Percentiles rank a stretch among this genome's conserved stretches.
These are phyloP conservation scores for Trypanosoma platydactyli DNA, from an alignment of 208 protist species.

Conservation along the genomic window DNA sequence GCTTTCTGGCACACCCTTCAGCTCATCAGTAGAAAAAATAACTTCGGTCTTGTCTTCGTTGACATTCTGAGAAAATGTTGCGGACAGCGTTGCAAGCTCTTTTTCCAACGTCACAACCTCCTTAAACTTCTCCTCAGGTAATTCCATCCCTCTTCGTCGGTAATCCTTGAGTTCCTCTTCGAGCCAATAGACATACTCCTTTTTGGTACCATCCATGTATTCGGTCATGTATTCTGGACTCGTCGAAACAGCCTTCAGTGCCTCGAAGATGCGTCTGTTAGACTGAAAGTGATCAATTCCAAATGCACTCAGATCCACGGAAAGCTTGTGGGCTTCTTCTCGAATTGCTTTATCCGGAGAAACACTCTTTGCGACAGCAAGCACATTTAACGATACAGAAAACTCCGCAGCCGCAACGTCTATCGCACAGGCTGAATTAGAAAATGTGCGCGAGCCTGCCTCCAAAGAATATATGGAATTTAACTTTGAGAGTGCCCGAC, in stretches of 20 bases:
- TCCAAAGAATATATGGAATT: constrained; percentile 40
- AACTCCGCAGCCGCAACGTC: constrained; percentile 64
- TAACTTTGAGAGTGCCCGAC: constrained; percentile 45
- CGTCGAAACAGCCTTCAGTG: constrained; percentile 45
- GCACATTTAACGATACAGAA: constrained; percentile 53
- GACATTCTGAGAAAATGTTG: constrained; percentile 79
- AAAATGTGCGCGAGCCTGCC: constrained; percentile 40
- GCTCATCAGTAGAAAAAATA: constrained; percentile 44
- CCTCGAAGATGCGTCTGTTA: constrained; percentile 64
- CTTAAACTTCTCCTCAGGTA: constrained; percentile 60
- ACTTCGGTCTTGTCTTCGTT: constrained; percentile 73
- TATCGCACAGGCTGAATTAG: constrained; percentile 51
- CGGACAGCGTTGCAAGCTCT: constrained; percentile 57
- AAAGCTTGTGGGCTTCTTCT: constrained; percentile 56
- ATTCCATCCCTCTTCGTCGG: constrained; percentile 66
- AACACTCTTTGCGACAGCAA: constrained; percentile 61
- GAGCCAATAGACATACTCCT: constrained; percentile 75
- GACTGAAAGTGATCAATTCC: constrained; percentile 68
- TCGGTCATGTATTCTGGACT: constrained; percentile 35
- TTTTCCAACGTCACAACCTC: constrained; percentile 68
- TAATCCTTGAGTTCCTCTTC: constrained; percentile 64
- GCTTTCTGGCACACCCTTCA: constrained; percentile 65
- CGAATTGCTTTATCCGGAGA: constrained; percentile 56
- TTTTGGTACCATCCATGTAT: constrained; percentile 35
- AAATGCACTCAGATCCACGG: constrained; percentile 70